These are phyloP conservation scores for Diplocarpon mali DNA, from an alignment of 2,329 filamentous ascomycete species.

Conservation along the genomic window DNA sequence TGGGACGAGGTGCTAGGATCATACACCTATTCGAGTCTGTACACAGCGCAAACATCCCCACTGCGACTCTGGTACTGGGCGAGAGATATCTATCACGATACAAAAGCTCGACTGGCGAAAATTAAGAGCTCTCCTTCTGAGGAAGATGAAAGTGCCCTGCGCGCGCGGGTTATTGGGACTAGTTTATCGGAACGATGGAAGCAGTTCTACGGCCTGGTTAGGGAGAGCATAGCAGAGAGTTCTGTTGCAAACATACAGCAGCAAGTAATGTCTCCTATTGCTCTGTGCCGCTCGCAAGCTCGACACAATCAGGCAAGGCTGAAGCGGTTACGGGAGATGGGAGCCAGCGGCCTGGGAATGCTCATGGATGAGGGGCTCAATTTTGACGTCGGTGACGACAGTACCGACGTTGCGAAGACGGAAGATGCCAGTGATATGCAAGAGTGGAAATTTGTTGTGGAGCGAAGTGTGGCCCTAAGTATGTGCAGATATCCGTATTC, in stretches of 20 bases:
- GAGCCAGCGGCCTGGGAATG: slow-evolving; percentile 76
- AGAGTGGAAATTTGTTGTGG: slow-evolving; percentile 64
- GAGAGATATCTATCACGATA: slow-evolving; percentile 56
- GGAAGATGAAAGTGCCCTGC: slow-evolving; percentile 12
- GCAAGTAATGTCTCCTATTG: slow-evolving; percentile 67
- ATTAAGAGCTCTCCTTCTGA: slow-evolving; percentile 20
- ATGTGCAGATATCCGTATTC: too few species aligned
- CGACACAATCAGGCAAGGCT: slow-evolving; percentile 62
- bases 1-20: slow-evolving; percentile 85
- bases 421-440: slow-evolving; percentile 28
- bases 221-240: slow-evolving; percentile 61
- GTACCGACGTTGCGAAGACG: slow-evolving; percentile 36
- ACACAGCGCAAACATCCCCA: slow-evolving; percentile 79
- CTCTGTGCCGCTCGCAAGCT: slow-evolving; percentile 63
- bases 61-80: slow-evolving; percentile 61
- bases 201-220: slow-evolving; percentile 72
- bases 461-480: slow-evolving; percentile 66
- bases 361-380: slow-evolving; percentile 77
- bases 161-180: slow-evolving; percentile 18
- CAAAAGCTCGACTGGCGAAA: slow-evolving; percentile 21
- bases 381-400: slow-evolving; percentile 50
- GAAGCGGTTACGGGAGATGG: slow-evolving; percentile 63
- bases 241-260: slow-evolving; percentile 61
- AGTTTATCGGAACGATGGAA: slow-evolving; percentile 44
- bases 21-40: slow-evolving; percentile 66